Evolutionary conservation across 176 grass and related monocot genomes (phyloP).

Genomic region (Triticum urartu): DNA sequence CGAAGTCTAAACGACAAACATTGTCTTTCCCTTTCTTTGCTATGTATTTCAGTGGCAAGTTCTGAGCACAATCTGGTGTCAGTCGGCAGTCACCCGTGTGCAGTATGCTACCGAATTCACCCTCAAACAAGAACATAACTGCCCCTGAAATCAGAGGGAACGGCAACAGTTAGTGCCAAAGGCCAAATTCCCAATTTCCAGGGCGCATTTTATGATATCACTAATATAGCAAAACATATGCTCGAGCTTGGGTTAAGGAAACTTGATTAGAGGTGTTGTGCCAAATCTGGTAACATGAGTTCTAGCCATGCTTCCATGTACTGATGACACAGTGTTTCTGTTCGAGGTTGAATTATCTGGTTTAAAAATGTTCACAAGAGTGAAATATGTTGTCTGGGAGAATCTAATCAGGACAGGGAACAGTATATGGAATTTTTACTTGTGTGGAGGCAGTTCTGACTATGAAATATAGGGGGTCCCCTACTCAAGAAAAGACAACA

Average conservation of each 20-base stretch:
- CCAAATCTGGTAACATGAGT: neutral
- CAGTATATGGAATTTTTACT: neutral
- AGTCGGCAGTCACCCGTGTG: slow-evolving; percentile 84
- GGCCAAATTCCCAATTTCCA: neutral
- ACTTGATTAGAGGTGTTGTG: neutral
- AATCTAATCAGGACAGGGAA: neutral
- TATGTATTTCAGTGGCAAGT: slow-evolving; percentile 81
- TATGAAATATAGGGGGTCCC: too few species aligned
- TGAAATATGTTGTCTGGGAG: neutral
- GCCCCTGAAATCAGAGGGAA: slow-evolving; percentile 52
- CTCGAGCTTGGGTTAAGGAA: neutral
- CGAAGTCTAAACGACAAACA: slow-evolving; percentile 52
- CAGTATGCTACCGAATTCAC: slow-evolving; percentile 74
- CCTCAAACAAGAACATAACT: slow-evolving; percentile 92
- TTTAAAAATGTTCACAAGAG: neutral
- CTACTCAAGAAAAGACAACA: too few species aligned
- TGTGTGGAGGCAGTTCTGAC: too few species aligned
- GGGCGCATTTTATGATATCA: neutral
- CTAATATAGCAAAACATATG: neutral
- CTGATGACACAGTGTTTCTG: neutral
- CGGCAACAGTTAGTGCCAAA: neutral
- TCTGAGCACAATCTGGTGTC: slow-evolving; percentile 67
- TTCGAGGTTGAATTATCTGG: neutral
- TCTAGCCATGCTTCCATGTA: neutral
- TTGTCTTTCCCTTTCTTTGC: slow-evolving; percentile 65